Conservation (phyloP, 179 eudicot genomes). For the Nepenthes alata region DNA sequence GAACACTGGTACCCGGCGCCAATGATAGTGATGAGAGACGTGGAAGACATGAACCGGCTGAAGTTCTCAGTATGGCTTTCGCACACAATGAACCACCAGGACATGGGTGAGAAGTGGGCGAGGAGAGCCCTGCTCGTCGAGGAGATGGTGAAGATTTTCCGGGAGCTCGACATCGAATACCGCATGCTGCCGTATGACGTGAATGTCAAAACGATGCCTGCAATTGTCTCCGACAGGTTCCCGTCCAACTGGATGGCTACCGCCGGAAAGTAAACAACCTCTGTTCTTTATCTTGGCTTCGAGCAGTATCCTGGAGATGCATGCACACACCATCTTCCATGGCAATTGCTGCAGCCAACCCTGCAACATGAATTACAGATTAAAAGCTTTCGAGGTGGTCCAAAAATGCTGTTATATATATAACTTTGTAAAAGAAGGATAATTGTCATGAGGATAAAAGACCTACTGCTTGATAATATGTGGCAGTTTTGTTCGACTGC, state of each 20-base stretch:
- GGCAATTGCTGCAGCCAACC: no score
- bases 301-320: no score
- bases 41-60: slow-evolving; percentile 54
- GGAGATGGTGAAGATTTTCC: slow-evolving; percentile 41
- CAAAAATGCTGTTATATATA: no score
- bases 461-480: no score
- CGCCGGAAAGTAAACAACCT: not conserved
- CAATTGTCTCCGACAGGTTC: slow-evolving; percentile 32
- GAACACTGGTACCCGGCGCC: slow-evolving; percentile 55
- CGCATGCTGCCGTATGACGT: slow-evolving; percentile 45
- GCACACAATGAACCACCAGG: slow-evolving; percentile 46
- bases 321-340: no score
- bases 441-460: no score
- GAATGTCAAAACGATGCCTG: slow-evolving; percentile 38
- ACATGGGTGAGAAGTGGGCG: slow-evolving; percentile 54
- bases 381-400: no score
- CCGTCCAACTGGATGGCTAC: slow-evolving; percentile 52
- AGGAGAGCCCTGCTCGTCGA: slow-evolving; percentile 48
- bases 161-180: slow-evolving; percentile 35
- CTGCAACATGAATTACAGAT: no score
- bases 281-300: no score
- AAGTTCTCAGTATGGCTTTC: slow-evolving; percentile 45
- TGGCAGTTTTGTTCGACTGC: no score
- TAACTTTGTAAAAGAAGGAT: no score
- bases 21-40: slow-evolving; percentile 43